Evolutionary conservation across 139 green algal genomes (phyloP), one percentile per base, ranked within the genome.

Genomic region (Chlorella sp.): DNA sequence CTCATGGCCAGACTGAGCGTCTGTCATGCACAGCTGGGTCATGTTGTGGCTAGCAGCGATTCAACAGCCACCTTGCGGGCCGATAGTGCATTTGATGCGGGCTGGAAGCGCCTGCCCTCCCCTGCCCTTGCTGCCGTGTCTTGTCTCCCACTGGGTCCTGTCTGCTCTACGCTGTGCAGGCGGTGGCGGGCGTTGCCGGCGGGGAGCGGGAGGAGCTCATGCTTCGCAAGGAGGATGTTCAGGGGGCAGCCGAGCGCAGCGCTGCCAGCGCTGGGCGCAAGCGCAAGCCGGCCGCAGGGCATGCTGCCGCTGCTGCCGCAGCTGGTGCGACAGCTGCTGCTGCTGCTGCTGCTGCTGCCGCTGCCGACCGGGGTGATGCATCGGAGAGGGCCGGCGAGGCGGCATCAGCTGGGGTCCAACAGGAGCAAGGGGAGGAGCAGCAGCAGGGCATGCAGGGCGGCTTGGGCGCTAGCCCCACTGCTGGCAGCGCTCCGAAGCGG

Each of bases 121-220:
- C 21, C 64, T 71, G 64, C 7, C 48, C 48, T 9, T 57, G 48
- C 48, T 57, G 73, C n/a, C n/a, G n/a, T 37, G 40, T 3, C 78
- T 24, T 66, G 26, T 12, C 28, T 42, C 2, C 53, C 42, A 85
- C 28, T 28, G 14, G 30, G 22, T 48, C 26, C 34, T 53, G 26
- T 22, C 61, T 64, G 28, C 30, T 9, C 64, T 26, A 18, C 64
- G 21, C 64, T 71, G 26, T 30, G 68, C 84, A 88, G 84, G 95
- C 95, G 3, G 92, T 97, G 48, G 78, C 86, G 37, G 87, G 89
- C 66, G 95, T 96, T 71, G 91, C 87, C 30, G 94, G 94, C 61
- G 73, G 81, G 2, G 68, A 84, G 21, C 89, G 95, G 39, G 81
- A 93, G 0, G 94, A 94, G 34, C 75, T 96, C 37, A 89, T 92